Base-by-base conservation (phyloP, 2,329 filamentous ascomycete genomes). In the Elsinoe batatas region DNA sequence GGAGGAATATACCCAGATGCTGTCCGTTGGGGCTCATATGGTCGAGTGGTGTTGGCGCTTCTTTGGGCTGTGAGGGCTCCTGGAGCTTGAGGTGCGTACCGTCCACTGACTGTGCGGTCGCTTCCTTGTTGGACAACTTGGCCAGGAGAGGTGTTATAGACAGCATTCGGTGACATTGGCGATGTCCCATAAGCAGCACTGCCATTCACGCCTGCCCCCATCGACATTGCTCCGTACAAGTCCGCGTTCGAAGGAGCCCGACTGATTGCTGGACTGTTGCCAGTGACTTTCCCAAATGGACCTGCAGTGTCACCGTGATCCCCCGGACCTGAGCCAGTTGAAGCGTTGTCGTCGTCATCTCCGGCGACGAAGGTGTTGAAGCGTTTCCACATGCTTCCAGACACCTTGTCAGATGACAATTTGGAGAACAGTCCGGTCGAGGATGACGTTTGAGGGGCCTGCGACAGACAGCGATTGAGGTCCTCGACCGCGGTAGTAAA, bases 291-390 rank as follows among this genome's bases (percentile, higher is more conserved):
- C 6, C 87, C 85, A 68, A 98, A 97, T 1, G 89, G 90, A 0
- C 90, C 88, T 53, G 79, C 70, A 58, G 88, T 85, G 33, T 57
- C 57, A 32, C 49, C 51, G 17, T 68, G 72, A 50, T 79, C 79
- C 43, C 80, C 81, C 54, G 77, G 78, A 4, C 74, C 75, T 11
- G 80, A 75, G 7, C 76, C 80, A 54, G 78, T 78, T 0, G 79
- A 81, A 8, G 76, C 76, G 33, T 77, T 76, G 53, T 89, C 86
- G 53, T 81, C 81, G 55, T 97, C 91, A 58, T 96, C 91, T 12
- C 93, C 94, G 53, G 87, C 84, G 58, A 98, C 90, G 66, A 98
- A 98, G 65, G 90, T 96, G 72, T 91, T 97, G 72, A 99, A 96
- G 58, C 87, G 89, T 61, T 84, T 90, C 80, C 89, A 91, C 67